A percentile compares a stretch with the other conserved stretches of the same genome.
phyloP scores from a whole-genome alignment of 805 yeast species.

The Yarrowia alimentaria region DNA sequence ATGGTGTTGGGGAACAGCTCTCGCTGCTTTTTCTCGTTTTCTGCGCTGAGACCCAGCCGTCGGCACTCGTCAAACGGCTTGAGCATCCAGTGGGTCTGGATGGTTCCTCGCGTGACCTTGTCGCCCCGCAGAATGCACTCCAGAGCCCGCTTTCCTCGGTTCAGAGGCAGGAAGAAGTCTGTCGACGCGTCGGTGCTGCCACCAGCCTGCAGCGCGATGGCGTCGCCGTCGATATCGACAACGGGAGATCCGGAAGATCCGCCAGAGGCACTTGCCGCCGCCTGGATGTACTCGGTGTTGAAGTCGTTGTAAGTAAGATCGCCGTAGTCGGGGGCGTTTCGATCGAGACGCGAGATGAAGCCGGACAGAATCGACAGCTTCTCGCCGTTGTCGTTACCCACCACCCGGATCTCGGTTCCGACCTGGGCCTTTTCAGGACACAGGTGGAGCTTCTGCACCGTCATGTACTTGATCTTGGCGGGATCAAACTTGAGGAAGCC shows the following conservation, averaged over 20 bases:
- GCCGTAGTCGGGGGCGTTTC: slow-evolving; percentile 95
- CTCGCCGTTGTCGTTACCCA: slow-evolving; percentile 97
- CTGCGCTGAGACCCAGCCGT: slow-evolving; percentile 75
- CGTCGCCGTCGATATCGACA: slow-evolving; percentile 82
- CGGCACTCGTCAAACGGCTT: slow-evolving; percentile 90
- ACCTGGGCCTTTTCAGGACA: slow-evolving; percentile 82
- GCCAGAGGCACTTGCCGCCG: slow-evolving; percentile 94
- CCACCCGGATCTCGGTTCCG: slow-evolving; percentile 92
- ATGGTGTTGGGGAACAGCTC: slow-evolving; percentile 65
- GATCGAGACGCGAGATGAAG: slow-evolving; percentile 74
- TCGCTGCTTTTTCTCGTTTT: slow-evolving; percentile 70
- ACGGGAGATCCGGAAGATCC: slow-evolving; percentile 97
- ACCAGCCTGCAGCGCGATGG: slow-evolving; percentile 92
- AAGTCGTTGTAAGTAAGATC: slow-evolving; percentile 84
- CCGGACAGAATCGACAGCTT: slow-evolving; percentile 86
- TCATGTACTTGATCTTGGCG: slow-evolving; percentile 65
- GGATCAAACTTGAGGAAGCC: slow-evolving; percentile 85
- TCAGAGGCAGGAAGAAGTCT: slow-evolving; percentile 85
- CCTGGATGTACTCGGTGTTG: slow-evolving; percentile 91
- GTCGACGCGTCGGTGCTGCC: slow-evolving; percentile 90
- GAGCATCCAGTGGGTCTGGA: slow-evolving; percentile 84
- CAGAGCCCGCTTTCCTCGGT: slow-evolving; percentile 78
- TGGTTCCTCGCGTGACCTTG: slow-evolving; percentile 82
- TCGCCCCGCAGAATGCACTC: slow-evolving; percentile 58
- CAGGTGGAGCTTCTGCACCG: slow-evolving; percentile 61